Evolutionary conservation across 257 asterid species (phyloP).

Genomic region (Paraleonurus japonicus): DNA sequence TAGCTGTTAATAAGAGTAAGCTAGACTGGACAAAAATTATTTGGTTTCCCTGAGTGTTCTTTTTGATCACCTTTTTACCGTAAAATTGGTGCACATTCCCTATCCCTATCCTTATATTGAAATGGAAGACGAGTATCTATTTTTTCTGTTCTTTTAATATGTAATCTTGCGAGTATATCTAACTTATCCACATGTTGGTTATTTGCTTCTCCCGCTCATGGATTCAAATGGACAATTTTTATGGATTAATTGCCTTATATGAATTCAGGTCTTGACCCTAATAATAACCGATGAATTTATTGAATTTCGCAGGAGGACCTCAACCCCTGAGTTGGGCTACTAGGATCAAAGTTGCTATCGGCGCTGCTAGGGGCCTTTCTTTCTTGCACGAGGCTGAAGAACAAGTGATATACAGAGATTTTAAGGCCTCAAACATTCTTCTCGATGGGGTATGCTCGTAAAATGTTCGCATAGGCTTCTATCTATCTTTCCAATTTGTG

Average conservation of each 20-base stretch:
- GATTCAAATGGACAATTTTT: background rate
- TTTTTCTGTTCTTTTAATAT: background rate
- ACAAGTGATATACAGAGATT: conserved; percentile 60
- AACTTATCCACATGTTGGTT: background rate
- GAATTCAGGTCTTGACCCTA: background rate
- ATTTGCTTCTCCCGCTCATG: background rate
- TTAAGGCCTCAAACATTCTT: conserved; percentile 70
- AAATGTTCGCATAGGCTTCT: background rate
- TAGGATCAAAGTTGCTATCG: conserved; percentile 66
- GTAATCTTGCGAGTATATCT: background rate
- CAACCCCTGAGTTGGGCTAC: conserved; percentile 70
- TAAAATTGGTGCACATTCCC: background rate
- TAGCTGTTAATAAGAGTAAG: background rate
- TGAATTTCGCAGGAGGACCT: conserved; percentile 45
- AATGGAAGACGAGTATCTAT: background rate
- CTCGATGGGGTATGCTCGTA: conserved; percentile 53
- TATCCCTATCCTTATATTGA: no score
- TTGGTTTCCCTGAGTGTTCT: background rate
- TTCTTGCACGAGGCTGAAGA: conserved; percentile 53
- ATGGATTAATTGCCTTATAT: background rate
- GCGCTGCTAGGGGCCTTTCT: conserved; percentile 75
- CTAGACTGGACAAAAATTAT: background rate
- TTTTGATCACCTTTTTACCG: no score
- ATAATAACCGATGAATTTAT: background rate
- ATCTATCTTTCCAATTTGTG: background rate